Conservation (phyloP, 257 asterid genomes). For the Penstemon newberryi region DNA sequence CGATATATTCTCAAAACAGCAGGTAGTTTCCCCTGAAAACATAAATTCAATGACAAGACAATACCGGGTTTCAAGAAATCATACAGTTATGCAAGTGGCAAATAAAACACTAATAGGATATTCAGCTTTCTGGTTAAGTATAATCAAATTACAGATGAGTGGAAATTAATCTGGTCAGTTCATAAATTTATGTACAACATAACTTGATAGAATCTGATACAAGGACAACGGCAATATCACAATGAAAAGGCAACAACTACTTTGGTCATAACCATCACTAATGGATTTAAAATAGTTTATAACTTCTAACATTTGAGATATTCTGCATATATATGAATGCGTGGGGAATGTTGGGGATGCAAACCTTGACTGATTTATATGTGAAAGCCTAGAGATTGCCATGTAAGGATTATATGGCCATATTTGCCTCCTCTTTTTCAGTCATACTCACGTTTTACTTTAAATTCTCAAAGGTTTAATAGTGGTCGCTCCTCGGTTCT, state of each 20-base stretch:
- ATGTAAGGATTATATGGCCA: not conserved
- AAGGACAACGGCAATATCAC: slow-evolving; percentile 3
- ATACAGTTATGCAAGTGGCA: slow-evolving; percentile 12
- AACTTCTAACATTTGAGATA: not conserved
- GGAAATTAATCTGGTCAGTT: not conserved
- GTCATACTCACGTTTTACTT: not conserved
- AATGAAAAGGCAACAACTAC: slow-evolving; percentile 8
- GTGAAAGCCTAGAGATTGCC: not conserved
- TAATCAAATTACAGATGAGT: slow-evolving; percentile 4
- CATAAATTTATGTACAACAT: not conserved
- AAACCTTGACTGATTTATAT: slow-evolving; percentile 7
- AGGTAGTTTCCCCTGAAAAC: slow-evolving; percentile 87
- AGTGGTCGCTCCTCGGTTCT: not conserved
- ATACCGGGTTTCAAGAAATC: slow-evolving; percentile 22
- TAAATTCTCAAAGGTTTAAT: not conserved
- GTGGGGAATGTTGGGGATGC: not conserved
- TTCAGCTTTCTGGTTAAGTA: not conserved
- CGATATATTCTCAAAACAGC: slow-evolving; percentile 90
- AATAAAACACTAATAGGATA: not conserved
- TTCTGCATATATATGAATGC: not conserved
- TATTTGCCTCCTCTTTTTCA: slow-evolving; percentile 4
- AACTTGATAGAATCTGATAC: slow-evolving; percentile 13
- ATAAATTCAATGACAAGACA: slow-evolving; percentile 25
- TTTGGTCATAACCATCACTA: not conserved
- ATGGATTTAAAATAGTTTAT: not conserved